Evolutionary conservation across 2,329 filamentous ascomycete species (phyloP), one percentile per base, ranked within the genome.

Genomic region (Diaporthe sp.): DNA sequence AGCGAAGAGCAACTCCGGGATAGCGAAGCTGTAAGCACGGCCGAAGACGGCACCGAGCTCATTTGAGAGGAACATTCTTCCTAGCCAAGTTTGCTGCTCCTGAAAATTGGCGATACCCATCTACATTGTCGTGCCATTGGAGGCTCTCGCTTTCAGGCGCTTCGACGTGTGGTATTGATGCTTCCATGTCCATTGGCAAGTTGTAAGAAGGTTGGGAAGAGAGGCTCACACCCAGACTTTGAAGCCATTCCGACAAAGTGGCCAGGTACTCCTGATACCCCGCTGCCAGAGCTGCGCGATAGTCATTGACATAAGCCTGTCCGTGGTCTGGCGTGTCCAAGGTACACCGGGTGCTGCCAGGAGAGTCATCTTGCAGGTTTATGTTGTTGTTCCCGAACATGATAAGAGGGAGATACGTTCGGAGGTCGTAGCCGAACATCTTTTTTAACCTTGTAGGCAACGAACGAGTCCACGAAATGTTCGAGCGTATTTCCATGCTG

Each of bases 81-180:
- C 82, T 81, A 0, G 84, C 82, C 0, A 88, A 79, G 63, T 85
- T 80, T 3, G 84, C 85, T 0, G 84, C 81, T 0, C 86, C 85
- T 0, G 81, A 53, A 73, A 83, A 87, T 73, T 87, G 85, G 1
- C 82, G 78, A 73, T 86, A 87, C 1, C 77, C 78, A 75, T 88
- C 87, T 44, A 86, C 81, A 8, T 79, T 79, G 49, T 84, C 78
- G 0, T 34, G 63, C 70, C 86, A 86, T 4, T 76, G 80, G 0
- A 87, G 80, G 1, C 80, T 83, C 74, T 88, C 86, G 65, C 80
- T 82, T 75, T 88, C 86, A 0, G 86, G 86, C 0, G 80, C 84
- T 71, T 86, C 80, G 9, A 85, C 82, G 3, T 75, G 70, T 0
- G 84, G 82, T 1, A 87, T 82, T 15, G 79, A 83, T 5, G 81